phyloP scores from a whole-genome alignment of 2,329 filamentous ascomycete species.

The Penicillium capsulatum region DNA sequence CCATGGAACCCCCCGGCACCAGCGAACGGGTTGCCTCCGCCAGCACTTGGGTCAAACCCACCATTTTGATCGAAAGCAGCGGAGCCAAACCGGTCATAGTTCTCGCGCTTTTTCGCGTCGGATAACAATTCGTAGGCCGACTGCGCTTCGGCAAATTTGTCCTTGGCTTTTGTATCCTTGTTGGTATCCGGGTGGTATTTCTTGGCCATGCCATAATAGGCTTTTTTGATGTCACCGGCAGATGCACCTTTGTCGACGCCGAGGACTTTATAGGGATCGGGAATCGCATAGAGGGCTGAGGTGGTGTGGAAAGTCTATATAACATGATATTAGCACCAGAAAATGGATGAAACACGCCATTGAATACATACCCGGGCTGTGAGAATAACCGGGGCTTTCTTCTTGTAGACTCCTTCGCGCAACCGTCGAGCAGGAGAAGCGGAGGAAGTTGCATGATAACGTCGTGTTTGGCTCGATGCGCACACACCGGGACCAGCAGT shows the following conservation, averaged over 20 bases:
- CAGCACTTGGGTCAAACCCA: conserved; percentile 73
- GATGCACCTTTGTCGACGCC: conserved; percentile 81
- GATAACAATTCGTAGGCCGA: conserved; percentile 90
- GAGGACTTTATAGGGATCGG: conserved; percentile 83
- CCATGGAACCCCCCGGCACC: conserved; percentile 60
- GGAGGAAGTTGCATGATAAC: conserved; percentile 33
- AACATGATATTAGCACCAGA: conserved; percentile 2
- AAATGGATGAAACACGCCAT: neutral
- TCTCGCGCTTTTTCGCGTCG: conserved; percentile 86
- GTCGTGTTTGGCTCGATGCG: conserved; percentile 34
- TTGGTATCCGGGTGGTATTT: conserved; percentile 98
- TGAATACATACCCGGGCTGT: conserved; percentile 31
- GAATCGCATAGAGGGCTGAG: conserved; percentile 60
- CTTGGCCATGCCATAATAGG: conserved; percentile 95
- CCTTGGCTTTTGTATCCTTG: conserved; percentile 89
- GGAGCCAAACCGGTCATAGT: conserved; percentile 85
- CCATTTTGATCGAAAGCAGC: conserved; percentile 64
- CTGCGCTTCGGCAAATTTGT: conserved; percentile 90
- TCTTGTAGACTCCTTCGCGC: conserved; percentile 24
- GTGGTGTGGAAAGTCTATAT: conserved; percentile 43
- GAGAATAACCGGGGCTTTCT: conserved; percentile 22
- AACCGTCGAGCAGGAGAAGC: conserved; percentile 25
- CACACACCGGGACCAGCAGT: conserved; percentile 25
- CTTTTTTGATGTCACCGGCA: conserved; percentile 88
- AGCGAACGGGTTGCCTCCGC: conserved; percentile 52